These are phyloP conservation scores for Polytrichum commune DNA, from an alignment of 225 moss, liverwort and hornwort genomes.

Conservation along the genomic window DNA sequence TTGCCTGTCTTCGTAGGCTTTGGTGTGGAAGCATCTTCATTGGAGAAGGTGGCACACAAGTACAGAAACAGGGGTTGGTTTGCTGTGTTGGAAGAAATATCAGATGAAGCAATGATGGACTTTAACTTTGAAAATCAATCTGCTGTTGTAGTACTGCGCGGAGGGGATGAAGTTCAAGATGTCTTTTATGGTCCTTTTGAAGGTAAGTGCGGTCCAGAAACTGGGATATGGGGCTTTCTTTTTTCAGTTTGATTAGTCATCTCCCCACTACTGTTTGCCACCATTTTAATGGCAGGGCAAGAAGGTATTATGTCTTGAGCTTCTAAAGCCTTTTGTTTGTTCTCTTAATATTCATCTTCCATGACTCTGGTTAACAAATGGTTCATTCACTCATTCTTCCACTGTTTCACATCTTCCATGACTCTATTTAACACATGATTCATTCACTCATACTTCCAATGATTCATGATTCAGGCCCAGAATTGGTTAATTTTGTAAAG, in stretches of 20 bases:
- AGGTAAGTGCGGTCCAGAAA: constrained; percentile 36
- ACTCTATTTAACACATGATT: too few species aligned
- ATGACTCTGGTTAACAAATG: too few species aligned
- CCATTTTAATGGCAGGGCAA: too few species aligned
- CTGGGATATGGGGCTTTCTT: too few species aligned
- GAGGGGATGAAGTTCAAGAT: constrained; percentile 54
- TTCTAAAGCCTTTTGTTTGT: too few species aligned
- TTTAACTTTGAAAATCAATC: constrained; percentile 71
- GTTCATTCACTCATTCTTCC: too few species aligned
- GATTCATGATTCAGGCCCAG: constrained; percentile 43
- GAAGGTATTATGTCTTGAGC: too few species aligned
- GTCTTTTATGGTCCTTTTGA: constrained; percentile 81
- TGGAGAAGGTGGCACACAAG: constrained; percentile 73
- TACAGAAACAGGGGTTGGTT: constrained; percentile 78
- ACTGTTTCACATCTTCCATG: too few species aligned
- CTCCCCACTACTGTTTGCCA: too few species aligned
- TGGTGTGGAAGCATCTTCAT: constrained; percentile 50
- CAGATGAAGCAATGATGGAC: constrained; percentile 55
- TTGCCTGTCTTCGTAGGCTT: constrained; percentile 76
- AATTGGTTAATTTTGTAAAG: constrained; percentile 58
- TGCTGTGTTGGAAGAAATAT: constrained; percentile 51
- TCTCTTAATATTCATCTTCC: too few species aligned
- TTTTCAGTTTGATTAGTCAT: not conserved
- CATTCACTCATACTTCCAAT: not conserved
- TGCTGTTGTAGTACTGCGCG: constrained; percentile 70